A percentile compares a stretch with the other conserved stretches of the same genome.
These are phyloP conservation scores for Raphanus raphanistrum DNA, from an alignment of 345 rosid species.

Conservation along the genomic window DNA sequence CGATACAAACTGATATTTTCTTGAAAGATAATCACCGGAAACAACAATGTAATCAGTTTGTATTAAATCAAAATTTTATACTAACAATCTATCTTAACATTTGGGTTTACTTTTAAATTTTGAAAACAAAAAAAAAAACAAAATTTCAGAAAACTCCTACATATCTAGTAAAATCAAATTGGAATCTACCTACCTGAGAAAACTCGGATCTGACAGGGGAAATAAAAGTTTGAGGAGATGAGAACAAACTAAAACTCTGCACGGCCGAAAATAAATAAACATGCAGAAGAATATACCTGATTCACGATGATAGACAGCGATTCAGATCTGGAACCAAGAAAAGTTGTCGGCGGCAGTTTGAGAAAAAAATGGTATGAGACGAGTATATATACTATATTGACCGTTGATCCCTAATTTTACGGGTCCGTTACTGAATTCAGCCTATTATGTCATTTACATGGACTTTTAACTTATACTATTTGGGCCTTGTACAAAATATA, in stretches of 20 bases:
- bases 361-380: neutral
- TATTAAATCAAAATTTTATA: conserved; percentile 21
- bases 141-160: neutral
- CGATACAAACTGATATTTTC: neutral
- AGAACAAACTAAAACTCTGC: neutral
- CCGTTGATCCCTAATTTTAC: neutral
- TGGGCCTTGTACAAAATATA: neutral
- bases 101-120: neutral
- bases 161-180: neutral
- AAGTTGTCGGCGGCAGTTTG: neutral
- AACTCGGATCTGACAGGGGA: neutral
- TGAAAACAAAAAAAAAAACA: neutral
- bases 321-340: neutral
- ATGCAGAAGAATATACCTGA: neutral
- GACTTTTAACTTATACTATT: neutral
- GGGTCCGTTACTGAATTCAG: neutral
- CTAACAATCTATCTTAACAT: neutral
- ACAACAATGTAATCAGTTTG: neutral
- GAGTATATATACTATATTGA: neutral
- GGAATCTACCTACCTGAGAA: neutral
- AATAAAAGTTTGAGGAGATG: neutral
- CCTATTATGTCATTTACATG: neutral
- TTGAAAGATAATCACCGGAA: neutral
- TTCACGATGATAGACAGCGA: neutral
- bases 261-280: neutral